Base-by-base conservation (phyloP, 2,329 filamentous ascomycete genomes). In the Aureobasidium musti region DNA sequence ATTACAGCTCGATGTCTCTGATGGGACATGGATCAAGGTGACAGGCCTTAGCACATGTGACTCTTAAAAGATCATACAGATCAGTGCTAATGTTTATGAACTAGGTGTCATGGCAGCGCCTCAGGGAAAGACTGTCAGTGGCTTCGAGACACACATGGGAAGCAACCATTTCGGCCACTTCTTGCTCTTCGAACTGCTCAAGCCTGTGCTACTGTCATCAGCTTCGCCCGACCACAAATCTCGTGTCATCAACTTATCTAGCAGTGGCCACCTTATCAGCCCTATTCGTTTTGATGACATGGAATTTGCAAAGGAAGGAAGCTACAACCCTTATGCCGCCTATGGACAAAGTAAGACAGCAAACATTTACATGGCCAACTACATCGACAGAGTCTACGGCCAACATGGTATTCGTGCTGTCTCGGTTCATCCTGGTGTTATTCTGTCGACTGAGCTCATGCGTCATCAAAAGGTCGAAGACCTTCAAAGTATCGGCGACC, bases 121-220 rank as follows among this genome's bases (percentile, higher is more conserved):
- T 28, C 67, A 78, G 60, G 19, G 71, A 70, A 68, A 72, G 63
- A 83, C 80, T 2, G 69, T 69, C 17, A 81, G 84, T 64, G 82
- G 81, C 23, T 81, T 80, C 68, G 84, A 87, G 70, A 70, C 72
- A 0, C 83, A 86, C 67, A 81, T 86, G 68, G 83, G 78, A 28
- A 81, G 78, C 6, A 86, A 87, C 72, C 80, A 86, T 70, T 74
- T 87, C 1, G 78, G 76, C 13, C 83, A 85, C 67, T 87, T 86
- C 74, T 77, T 85, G 0, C 77, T 87, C 23, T 82, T 84, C 67
- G 76, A 83, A n/a, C 78, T 85, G 0, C 75, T 87, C n/a, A 81
- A 80, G 30, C 73, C 77, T 0, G 72, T 77, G 0, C 73, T 86
- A 28, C 72, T 85, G 0, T 69, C 75, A 0, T 77, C 77, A 7